These are phyloP conservation scores for Coemansia sp. DNA, from an alignment of 192 early-diverging fungal species.

Conservation along the genomic window DNA sequence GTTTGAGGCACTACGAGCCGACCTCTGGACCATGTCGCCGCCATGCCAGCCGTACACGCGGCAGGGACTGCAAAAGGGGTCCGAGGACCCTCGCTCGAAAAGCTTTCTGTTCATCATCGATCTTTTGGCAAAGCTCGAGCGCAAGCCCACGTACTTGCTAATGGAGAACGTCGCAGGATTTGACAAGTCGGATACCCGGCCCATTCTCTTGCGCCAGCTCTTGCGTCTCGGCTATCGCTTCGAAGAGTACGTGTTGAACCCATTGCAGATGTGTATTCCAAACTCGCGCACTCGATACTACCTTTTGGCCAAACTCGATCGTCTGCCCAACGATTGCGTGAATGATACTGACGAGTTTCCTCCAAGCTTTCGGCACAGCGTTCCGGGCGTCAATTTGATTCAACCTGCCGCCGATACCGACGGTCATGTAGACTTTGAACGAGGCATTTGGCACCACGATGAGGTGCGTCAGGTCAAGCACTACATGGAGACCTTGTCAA, in stretches of 20 bases:
- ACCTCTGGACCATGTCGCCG: conserved; percentile 82
- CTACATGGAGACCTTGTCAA: conserved; percentile 37
- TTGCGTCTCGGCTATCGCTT: conserved; percentile 61
- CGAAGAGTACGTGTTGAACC: conserved; percentile 76
- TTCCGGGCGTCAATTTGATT: conserved; percentile 39
- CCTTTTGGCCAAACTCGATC: conserved; percentile 54
- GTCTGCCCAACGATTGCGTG: conserved; percentile 19
- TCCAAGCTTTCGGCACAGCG: conserved; percentile 31
- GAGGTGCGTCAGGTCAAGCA: conserved; percentile 48
- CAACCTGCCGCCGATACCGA: conserved; percentile 35
- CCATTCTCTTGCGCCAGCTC: conserved; percentile 60
- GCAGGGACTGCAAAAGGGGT: conserved; percentile 70
- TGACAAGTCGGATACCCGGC: conserved; percentile 67
- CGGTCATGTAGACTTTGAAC: conserved; percentile 50
- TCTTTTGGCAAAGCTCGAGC: conserved; percentile 59
- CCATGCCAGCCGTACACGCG: conserved; percentile 84
- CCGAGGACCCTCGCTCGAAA: conserved; percentile 70
- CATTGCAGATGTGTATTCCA: conserved; percentile 72
- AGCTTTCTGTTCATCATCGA: conserved; percentile 75
- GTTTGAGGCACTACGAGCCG: conserved; percentile 64
- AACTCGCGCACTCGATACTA: conserved; percentile 82
- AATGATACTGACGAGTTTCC: conserved; percentile 29
- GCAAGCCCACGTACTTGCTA: conserved; percentile 64
- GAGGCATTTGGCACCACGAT: conserved; percentile 46
- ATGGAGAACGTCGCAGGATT: conserved; percentile 86